A percentile compares a stretch with the other conserved stretches of the same genome.
Evolutionary conservation across 2,329 filamentous ascomycete species (phyloP).

Genomic region (Talaromyces sp.): DNA sequence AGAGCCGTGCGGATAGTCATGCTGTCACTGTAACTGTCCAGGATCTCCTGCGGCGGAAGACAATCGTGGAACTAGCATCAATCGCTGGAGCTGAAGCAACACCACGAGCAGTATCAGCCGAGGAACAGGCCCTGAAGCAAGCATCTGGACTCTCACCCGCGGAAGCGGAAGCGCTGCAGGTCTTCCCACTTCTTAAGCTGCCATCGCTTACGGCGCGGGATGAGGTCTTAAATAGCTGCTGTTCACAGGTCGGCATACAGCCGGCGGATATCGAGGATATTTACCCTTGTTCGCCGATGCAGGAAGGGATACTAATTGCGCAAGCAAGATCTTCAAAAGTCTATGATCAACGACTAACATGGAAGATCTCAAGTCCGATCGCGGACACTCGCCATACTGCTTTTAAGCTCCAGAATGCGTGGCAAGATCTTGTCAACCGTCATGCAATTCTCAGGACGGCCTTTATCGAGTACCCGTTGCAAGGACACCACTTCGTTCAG

Average conservation of each 20-base stretch:
- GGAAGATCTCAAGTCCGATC: neutral
- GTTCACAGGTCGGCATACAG: neutral
- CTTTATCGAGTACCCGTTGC: neutral
- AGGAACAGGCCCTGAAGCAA: neutral
- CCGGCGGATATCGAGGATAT: neutral
- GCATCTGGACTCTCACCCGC: neutral
- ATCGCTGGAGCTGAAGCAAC: neutral
- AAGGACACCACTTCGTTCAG: neutral
- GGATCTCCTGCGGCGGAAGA: neutral
- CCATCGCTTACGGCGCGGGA: neutral
- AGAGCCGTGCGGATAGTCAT: neutral
- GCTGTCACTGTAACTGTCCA: neutral
- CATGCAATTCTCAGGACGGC: conserved; percentile 1
- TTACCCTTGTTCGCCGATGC: neutral
- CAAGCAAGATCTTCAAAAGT: neutral
- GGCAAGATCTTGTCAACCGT: neutral
- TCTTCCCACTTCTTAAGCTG: neutral
- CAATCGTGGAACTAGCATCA: neutral
- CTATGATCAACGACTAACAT: neutral
- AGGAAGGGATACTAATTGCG: conserved; percentile 3
- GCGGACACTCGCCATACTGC: neutral
- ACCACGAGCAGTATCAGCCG: neutral
- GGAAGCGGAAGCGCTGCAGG: neutral
- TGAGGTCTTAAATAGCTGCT: neutral
- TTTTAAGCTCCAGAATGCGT: neutral